Base-by-base conservation (phyloP, 129 eudicot species). In the Flaveria linearis region DNA sequence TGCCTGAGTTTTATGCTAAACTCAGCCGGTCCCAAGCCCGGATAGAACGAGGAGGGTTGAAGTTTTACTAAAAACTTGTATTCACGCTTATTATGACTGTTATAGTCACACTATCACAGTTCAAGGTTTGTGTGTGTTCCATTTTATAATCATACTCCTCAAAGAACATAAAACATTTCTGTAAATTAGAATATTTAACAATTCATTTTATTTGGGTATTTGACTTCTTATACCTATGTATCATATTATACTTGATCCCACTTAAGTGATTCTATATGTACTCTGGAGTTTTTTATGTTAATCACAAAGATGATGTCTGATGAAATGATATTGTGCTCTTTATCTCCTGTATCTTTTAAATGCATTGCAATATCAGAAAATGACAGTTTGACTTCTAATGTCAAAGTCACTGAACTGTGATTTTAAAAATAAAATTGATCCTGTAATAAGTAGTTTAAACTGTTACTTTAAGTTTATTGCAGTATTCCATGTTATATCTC, bases 271-370 rank as follows among this genome's bases (percentile, higher is more conserved):
- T 4, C 41, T 36, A 36, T 26, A 91, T 95, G 97, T 96, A 97
- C 47, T 91, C 95, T 42, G 99, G 96, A 62, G 92, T 88, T 25
- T 84, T 89, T 70, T 97, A 95, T 79, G 81, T 95, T 69, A 95
- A 95, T 84, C 95, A 95, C 74, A 91, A 89, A 81, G 91, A 86
- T 82, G 99, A 95, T 84, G 76, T 83, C 9, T 95, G 97, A 91
- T 82, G 99, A 96, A 49, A 85, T 87, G 96, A 97, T 94, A 78
- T 66, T 46, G 42, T 73, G 50, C 33, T 57, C 61, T 57, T 68
- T 23, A 28, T 75, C 30, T 28, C 36, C 41, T 63, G 14, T 15
- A 26, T 42, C 41, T 36, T 36, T 36, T 36, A 36, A 36, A 36
- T 5, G 41, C 1, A 36, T 36, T 36, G 5, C 41, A 36, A 36